Conservation (phyloP, 1,139 yeast genomes). For the Zygosaccharomyces sapae region DNA sequence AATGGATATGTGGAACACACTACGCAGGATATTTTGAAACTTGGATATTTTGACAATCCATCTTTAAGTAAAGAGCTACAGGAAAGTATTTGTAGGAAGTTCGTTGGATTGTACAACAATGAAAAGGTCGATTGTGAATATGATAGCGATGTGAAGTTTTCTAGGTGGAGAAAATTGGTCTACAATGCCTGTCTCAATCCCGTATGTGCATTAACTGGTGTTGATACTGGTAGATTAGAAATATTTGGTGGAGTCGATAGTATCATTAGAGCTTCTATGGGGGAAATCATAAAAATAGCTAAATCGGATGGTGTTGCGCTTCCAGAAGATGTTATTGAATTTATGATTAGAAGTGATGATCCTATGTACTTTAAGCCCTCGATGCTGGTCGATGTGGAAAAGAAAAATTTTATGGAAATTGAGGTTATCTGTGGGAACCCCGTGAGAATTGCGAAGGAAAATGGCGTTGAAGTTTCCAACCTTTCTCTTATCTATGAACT, state of each 20-base stretch:
- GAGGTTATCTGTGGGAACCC: constrained; percentile 74
- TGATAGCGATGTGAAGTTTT: constrained; percentile 48
- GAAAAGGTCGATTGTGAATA: constrained; percentile 43
- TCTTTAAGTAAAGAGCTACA: constrained; percentile 34
- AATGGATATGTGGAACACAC: constrained; percentile 47
- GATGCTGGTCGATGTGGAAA: constrained; percentile 67
- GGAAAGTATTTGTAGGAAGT: constrained; percentile 40
- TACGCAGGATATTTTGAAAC: constrained; percentile 46
- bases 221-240: constrained; percentile 58
- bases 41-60: constrained; percentile 52
- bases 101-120: constrained; percentile 48
- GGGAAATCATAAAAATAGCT: constrained; percentile 59
- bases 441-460: constrained; percentile 51
- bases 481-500: constrained; percentile 54
- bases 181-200: constrained; percentile 47
- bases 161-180: constrained; percentile 70
- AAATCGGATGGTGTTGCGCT: constrained; percentile 54
- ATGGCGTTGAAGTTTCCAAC: constrained; percentile 56
- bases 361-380: constrained; percentile 67
- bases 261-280: constrained; percentile 59
- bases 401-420: constrained; percentile 65
- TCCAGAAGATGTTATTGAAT: constrained; percentile 43
- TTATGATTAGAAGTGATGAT: constrained; percentile 56
- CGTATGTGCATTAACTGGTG: constrained; percentile 22
- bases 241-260: constrained; percentile 50